A percentile compares a stretch with the other conserved stretches of the same genome.
phyloP scores from a whole-genome alignment of 768 basidiomycete genomes.

The Tricholoma furcatifolium region DNA sequence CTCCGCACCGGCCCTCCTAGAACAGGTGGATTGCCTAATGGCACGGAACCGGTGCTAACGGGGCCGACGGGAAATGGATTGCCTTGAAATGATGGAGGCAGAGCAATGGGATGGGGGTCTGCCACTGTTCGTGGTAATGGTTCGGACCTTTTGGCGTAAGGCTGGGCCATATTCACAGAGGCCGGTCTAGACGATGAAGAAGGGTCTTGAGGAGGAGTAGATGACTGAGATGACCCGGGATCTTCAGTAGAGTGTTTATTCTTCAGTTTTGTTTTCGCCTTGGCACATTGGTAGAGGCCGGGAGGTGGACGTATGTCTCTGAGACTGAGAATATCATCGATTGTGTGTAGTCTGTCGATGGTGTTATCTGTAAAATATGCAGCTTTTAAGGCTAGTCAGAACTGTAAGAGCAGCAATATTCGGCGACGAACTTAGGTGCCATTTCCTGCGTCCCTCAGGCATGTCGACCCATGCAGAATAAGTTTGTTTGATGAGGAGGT shows the following conservation, averaged over 20 bases:
- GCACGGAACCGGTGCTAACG: background rate
- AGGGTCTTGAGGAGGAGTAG: slow-evolving; percentile 1
- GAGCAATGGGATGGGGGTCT: background rate
- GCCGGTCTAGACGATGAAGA: slow-evolving; percentile 22
- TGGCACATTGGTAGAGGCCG: slow-evolving; percentile 68
- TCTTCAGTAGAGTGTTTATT: slow-evolving; percentile 46
- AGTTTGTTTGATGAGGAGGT: slow-evolving; percentile 78
- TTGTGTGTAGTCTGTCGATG: slow-evolving; percentile 66
- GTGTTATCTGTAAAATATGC: slow-evolving; percentile 82
- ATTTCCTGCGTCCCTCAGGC: slow-evolving; percentile 66
- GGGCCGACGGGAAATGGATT: background rate
- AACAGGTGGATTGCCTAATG: background rate
- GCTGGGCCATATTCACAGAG: slow-evolving; percentile 41
- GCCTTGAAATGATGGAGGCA: background rate
- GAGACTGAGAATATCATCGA: slow-evolving; percentile 64
- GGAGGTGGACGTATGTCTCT: slow-evolving; percentile 64
- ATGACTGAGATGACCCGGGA: background rate
- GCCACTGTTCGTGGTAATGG: background rate
- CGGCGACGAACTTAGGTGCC: slow-evolving; percentile 71
- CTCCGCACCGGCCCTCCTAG: background rate
- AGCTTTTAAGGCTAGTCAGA: slow-evolving; percentile 38
- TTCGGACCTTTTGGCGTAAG: slow-evolving; percentile 25
- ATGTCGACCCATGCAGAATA: slow-evolving; percentile 79
- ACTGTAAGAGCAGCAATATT: slow-evolving; percentile 5
- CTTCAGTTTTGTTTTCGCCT: slow-evolving; percentile 49